Evolutionary conservation across 2,329 filamentous ascomycete species (phyloP).

Genomic region (Cadophora sp.): DNA sequence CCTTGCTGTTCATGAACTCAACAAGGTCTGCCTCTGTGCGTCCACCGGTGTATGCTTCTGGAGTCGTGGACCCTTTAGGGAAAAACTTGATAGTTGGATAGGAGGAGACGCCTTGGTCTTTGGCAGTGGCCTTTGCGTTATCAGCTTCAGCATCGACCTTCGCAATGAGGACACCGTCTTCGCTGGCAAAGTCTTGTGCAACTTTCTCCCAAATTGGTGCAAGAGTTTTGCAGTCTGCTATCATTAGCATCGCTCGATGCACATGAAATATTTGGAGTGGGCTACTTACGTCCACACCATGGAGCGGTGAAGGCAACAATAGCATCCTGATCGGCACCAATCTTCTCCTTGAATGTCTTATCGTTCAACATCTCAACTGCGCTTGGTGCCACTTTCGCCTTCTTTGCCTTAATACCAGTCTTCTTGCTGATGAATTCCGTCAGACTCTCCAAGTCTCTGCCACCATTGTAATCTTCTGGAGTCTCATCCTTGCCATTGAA

Average conservation of each 20-base stretch:
- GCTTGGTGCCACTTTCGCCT: conserved; percentile 75
- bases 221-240: conserved; percentile 91
- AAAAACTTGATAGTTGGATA: conserved; percentile 99
- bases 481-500: conserved; percentile 94
- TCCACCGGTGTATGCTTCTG: conserved; percentile 74
- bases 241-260: conserved; percentile 27
- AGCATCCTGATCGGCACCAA: conserved; percentile 88
- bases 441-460: conserved; percentile 87
- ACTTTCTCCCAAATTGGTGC: conserved; percentile 90
- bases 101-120: conserved; percentile 78
- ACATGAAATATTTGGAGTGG: neutral
- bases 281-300: conserved; percentile 87
- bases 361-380: conserved; percentile 83
- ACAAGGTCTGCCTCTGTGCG: conserved; percentile 80
- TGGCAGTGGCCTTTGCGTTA: conserved; percentile 79
- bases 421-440: conserved; percentile 83
- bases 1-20: conserved; percentile 84
- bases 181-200: conserved; percentile 79
- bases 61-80: conserved; percentile 78
- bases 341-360: conserved; percentile 73
- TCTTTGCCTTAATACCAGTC: conserved; percentile 81
- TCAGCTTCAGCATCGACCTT: conserved; percentile 95
- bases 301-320: conserved; percentile 97
- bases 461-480: conserved; percentile 84
- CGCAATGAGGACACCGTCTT: conserved; percentile 82